Percentiles rank a stretch among this genome's conserved stretches.
Conservation (phyloP, 2,329 filamentous ascomycete genomes). For the Sarocladium brachiariae region DNA sequence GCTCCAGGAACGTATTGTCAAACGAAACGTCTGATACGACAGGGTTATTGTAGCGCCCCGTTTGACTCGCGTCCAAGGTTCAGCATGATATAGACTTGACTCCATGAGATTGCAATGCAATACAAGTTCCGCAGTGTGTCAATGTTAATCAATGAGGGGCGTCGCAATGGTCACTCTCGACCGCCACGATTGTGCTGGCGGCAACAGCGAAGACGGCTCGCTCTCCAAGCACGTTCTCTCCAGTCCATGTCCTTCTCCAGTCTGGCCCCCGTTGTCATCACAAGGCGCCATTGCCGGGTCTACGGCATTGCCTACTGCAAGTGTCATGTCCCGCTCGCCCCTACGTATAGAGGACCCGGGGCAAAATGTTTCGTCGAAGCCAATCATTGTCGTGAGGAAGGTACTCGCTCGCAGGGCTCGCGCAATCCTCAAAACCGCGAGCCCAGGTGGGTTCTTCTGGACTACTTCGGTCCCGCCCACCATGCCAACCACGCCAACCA, state of each 20-base stretch:
- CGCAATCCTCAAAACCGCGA: conserved; percentile 1
- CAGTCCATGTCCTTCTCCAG: background rate
- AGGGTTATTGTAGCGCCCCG: too few relatives aligned
- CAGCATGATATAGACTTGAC: too few relatives aligned
- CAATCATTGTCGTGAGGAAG: background rate
- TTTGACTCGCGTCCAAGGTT: too few relatives aligned
- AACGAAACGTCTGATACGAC: too few relatives aligned
- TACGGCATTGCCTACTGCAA: background rate
- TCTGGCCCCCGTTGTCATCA: background rate
- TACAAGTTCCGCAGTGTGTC: background rate
- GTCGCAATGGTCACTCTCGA: background rate
- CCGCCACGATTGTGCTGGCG: too few relatives aligned
- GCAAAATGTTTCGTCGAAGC: background rate
- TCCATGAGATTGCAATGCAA: background rate
- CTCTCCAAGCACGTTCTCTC: background rate
- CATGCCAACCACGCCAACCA: background rate
- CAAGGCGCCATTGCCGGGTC: background rate
- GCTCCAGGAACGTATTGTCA: too few relatives aligned
- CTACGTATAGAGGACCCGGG: background rate
- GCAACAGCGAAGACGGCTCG: background rate
- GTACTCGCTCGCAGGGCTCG: background rate
- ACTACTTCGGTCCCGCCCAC: background rate
- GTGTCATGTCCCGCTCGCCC: background rate
- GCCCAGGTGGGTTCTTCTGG: background rate
- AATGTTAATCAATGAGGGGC: background rate